Base-by-base conservation (phyloP, 2,329 filamentous ascomycete species). In the Aspergillus pseudotamarii region DNA sequence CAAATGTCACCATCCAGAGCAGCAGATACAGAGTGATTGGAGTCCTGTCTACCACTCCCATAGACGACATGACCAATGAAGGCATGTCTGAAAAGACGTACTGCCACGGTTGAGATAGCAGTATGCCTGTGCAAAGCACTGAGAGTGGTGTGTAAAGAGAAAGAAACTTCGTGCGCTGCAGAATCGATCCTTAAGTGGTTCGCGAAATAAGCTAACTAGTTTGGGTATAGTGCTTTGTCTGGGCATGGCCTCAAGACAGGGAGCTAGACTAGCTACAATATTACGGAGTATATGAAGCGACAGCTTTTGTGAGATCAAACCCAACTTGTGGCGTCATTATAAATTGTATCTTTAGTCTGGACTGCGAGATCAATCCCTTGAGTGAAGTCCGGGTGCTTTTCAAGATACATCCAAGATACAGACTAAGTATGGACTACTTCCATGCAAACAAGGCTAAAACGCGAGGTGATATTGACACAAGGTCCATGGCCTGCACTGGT, bases 11-110 rank as follows among this genome's bases (percentile, higher is more conserved):
- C 80, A 89, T 93, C 90, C 85, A 91, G 89, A 89, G 90, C 88
- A 91, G 90, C 89, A 93, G 90, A 93, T 93, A 93, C 90, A 89
- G 89, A 89, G 87, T 84, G 89, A 86, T 78, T 74, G 66, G 60
- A 71, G 71, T 79, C 86, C 78, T 70, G 80, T 91, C 88, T 91
- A 77, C 85, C 88, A 86, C 88, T 84, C 85, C 82, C 74, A 75
- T 70, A 74, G 66, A 69, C 71, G 73, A 75, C 70, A 78, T 72
- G 67, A 71, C 71, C 73, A 79, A 65, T 78, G 76, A 79, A 79
- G 77, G 73, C 64, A 68, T 66, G 64, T 72, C 65, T 58, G 62
- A 68, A 68, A 66, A 72, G 69, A 71, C 75, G 70, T 63, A 68
- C 71, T 74, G 75, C 67, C 68, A 76, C 69, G 36, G 62, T 58